Percentiles rank a stretch among this genome's conserved stretches.
These are phyloP conservation scores for Epichloe coenophiala DNA, from an alignment of 2,329 filamentous ascomycete species.

Conservation along the genomic window DNA sequence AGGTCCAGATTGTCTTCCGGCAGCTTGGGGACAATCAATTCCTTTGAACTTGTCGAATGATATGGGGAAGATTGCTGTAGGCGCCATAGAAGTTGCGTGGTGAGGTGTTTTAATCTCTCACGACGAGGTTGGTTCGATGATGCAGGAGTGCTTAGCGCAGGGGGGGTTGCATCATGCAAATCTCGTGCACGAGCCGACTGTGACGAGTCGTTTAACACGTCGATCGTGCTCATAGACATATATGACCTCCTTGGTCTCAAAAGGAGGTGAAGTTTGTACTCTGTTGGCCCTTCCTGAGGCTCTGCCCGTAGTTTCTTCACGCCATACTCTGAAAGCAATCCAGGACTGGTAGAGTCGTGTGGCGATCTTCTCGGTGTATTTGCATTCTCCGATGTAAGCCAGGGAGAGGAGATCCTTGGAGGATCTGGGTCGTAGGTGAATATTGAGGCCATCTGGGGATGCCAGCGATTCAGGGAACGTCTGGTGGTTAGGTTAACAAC, in stretches of 20 bases:
- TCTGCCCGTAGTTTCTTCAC: slow-evolving; percentile 75
- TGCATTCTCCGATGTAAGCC: slow-evolving; percentile 49
- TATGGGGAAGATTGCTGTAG: slow-evolving; percentile 89
- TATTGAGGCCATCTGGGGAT: slow-evolving; percentile 64
- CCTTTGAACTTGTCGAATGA: slow-evolving; percentile 65
- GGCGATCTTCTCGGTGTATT: slow-evolving; percentile 17
- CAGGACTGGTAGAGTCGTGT: slow-evolving; percentile 18
- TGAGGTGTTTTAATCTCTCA: slow-evolving; percentile 76
- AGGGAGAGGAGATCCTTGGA: slow-evolving; percentile 79
- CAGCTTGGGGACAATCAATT: slow-evolving; percentile 61
- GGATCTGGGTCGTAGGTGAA: slow-evolving; percentile 91
- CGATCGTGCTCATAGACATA: slow-evolving; percentile 50
- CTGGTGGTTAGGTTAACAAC: background rate
- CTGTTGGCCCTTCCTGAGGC: slow-evolving; percentile 84
- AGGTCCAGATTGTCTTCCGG: slow-evolving; percentile 47
- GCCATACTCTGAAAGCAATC: slow-evolving; percentile 44
- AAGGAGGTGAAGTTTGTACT: slow-evolving; percentile 91
- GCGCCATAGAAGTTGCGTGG: slow-evolving; percentile 88
- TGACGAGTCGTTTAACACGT: background rate
- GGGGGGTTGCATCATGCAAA: slow-evolving; percentile 4
- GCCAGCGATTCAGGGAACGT: background rate
- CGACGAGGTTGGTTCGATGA: slow-evolving; percentile 59
- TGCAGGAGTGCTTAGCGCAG: slow-evolving; percentile 18
- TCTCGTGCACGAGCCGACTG: slow-evolving; percentile 3
- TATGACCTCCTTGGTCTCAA: slow-evolving; percentile 67